Base-by-base conservation (phyloP, 139 green algal genomes). In the Picochlorum sp. region DNA sequence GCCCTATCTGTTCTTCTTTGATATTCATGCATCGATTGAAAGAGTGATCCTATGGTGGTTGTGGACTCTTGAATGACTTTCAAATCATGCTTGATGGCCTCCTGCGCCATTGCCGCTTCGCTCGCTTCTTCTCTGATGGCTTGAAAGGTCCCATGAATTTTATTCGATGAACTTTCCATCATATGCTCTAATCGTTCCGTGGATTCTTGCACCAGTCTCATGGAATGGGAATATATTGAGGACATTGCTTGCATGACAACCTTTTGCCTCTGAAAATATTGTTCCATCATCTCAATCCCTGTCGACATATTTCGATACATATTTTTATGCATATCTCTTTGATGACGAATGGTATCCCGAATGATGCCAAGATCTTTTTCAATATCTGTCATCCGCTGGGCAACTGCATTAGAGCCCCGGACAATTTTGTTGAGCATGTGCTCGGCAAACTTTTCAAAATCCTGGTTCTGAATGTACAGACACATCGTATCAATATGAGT, bases 391-490 rank as follows among this genome's bases (percentile, higher is more conserved):
- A 54, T 54, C n/a, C n/a, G 11, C 11, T 7, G 5, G n/a, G n/a
- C 47, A 7, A 71, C 73, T 11, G 49, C 62, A 10, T 41, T 15
- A 14, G 73, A 47, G 4, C 73, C 74, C n/a, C 54, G 32, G 14
- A 38, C 21, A 58, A 82, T 62, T 56, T 23, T 47, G 26, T 80
- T 80, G 21, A 82, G 62, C 72, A 82, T 65, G 44, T 60, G 50
- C 23, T 82, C 72, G 2, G 75, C 75, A 59, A 73, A 66, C 23
- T 41, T 38, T 59, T 82, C 72, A 58, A 82, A 82, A 38, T 80
- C 61, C 34, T 77, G 67, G 52, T 77, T 82, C 62, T 80, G 75
- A 20, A 80, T 64, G 58, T 72, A 77, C 7, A 82, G 62, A 70
- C 75, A 82, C 62, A 76, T 82, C 41, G 30, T 71, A 64, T 76